Conservation (phyloP, 2,329 filamentous ascomycete genomes). For the Colletotrichum spaethianum region DNA sequence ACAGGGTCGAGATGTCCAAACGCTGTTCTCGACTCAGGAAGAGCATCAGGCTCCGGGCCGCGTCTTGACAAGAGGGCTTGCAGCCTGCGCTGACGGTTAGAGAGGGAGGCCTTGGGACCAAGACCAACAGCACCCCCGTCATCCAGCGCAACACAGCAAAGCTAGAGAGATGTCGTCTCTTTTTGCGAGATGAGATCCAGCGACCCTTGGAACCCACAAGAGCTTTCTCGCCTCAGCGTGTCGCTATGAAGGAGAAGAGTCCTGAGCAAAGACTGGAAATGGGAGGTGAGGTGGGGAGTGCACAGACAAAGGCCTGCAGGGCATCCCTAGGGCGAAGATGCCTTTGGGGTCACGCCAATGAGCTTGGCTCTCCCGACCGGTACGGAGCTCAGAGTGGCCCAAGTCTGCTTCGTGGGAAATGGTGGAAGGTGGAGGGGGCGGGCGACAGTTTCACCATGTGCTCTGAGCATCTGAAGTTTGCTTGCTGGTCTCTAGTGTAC, state of each 20-base stretch:
- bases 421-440: constrained; percentile 5
- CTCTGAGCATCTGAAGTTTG: constrained; percentile 24
- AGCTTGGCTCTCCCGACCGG: constrained; percentile 34
- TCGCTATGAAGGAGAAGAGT: not conserved
- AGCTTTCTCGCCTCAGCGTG: constrained; percentile 3
- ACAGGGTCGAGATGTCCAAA: not conserved
- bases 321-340: constrained; percentile 28
- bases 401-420: constrained; percentile 17
- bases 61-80: not conserved
- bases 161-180: not conserved
- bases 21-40: not conserved
- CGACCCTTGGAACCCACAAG: constrained; percentile 20
- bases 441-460: constrained; percentile 38
- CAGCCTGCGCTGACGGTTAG: not conserved
- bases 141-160: not conserved
- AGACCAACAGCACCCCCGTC: not conserved
- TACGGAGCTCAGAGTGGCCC: constrained; percentile 24
- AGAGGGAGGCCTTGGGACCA: not conserved
- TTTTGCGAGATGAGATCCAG: constrained; percentile 27
- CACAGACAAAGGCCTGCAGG: constrained; percentile 38
- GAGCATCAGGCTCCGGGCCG: not conserved
- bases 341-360: constrained; percentile 32
- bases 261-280: not conserved
- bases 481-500: not conserved
- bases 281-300: constrained; percentile 11